Percentiles rank a stretch among this genome's conserved stretches.
Conservation (phyloP, 805 yeast genomes). For the Ogataea methanolica region DNA sequence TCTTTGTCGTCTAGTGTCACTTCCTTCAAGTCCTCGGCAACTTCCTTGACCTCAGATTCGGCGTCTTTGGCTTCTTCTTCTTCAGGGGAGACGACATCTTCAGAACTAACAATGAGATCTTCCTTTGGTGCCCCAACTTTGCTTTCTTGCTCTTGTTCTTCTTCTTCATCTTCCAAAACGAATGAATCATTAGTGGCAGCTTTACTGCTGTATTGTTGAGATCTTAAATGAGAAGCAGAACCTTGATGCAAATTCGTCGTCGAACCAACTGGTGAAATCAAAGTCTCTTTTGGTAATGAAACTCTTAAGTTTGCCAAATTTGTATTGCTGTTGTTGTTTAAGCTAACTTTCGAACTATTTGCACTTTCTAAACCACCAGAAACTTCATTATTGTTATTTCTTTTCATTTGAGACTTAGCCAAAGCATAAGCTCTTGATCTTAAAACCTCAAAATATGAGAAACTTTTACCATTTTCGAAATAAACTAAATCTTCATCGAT, state of each 20-base stretch:
- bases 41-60: conserved; percentile 9
- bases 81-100: conserved; percentile 9
- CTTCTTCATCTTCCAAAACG: conserved; percentile 28
- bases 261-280: conserved; percentile 27
- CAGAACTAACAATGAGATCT: conserved; percentile 9
- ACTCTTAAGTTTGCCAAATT: conserved; percentile 10
- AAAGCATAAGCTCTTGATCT: conserved; percentile 53
- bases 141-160: conserved; percentile 29
- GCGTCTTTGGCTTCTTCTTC: conserved; percentile 12
- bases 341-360: too few relatives aligned
- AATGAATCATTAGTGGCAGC: conserved; percentile 21
- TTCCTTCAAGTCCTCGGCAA: conserved; percentile 4
- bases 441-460: conserved; percentile 67
- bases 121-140: neutral
- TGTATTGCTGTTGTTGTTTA: neutral
- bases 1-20: conserved; percentile 7
- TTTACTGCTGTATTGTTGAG: conserved; percentile 31
- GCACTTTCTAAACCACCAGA: neutral
- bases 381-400: neutral
- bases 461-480: conserved; percentile 33
- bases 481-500: conserved; percentile 53
- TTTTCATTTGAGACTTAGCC: conserved; percentile 16
- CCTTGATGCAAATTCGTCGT: conserved; percentile 5
- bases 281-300: conserved; percentile 29
- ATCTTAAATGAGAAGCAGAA: conserved; percentile 23